Base-by-base conservation (phyloP, 495 filamentous ascomycete species). In the Penicillium paxilli region DNA sequence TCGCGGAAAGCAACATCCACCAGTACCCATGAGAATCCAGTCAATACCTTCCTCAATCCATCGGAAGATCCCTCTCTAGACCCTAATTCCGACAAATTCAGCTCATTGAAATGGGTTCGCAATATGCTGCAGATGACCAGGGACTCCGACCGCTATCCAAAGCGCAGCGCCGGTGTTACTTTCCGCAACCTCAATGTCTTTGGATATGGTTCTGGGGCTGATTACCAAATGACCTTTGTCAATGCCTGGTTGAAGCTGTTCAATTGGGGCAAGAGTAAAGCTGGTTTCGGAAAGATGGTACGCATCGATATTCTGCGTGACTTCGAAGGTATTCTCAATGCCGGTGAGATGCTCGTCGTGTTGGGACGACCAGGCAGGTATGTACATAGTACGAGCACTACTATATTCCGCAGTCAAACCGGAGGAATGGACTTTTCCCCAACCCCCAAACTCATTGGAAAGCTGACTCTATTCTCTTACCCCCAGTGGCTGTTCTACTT, bases 261-360 rank as follows among this genome's bases (percentile, higher is more conserved):
- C 22, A 76, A 79, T 3, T 59, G 74, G 38, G 49, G 78, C 4
- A 76, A 78, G 32, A 76, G 73, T 46, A 14, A 77, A 1, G 55
- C 86, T 14, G 84, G 83, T 6, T 51, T 65, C 47, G 73, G 76
- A 4, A 69, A 82, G 57, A 82, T 81, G 48, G 60, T 69, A 14
- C 85, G 87, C 55, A 89, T 92, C 51, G 85, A 91, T 56, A 72
- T 94, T 53, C 65, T 93, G 54, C 83, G 81, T n/a, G 73, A 87
- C 58, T 91, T 92, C 58, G 87, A 92, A 54, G 90, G 89, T 2
- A 58, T 92, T n/a, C 82, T 92, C 10, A 73, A 78, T 46, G 83
- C 79, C 58, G 90, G 90, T 17, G 90, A 92, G 73, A 91, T 94
- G 87, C 60, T 90, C 8, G 80, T 92, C 2, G 90, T 92, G 0